phyloP scores from a whole-genome alignment of 169 alveolate species.

The Eimeria sp. region DNA sequence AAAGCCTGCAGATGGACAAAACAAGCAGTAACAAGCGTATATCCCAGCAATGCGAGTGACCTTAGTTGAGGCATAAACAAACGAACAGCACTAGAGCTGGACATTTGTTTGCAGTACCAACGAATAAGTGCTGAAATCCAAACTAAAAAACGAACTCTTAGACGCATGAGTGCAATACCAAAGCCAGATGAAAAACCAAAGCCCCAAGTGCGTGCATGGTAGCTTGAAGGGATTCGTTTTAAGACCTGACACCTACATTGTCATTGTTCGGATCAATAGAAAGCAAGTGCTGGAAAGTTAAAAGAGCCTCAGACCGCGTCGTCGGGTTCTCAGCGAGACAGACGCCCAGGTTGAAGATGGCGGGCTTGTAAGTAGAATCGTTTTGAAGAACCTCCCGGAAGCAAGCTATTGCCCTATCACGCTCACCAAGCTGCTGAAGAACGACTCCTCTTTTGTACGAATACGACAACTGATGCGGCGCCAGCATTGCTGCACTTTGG shows the following conservation, averaged over 20 bases:
- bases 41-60: neutral
- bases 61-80: neutral
- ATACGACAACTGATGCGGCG: constrained; percentile 68
- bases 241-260: neutral
- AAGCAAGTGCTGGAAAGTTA: constrained; percentile 64
- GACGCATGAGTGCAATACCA: neutral
- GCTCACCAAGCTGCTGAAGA: constrained; percentile 80
- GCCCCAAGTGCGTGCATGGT: neutral
- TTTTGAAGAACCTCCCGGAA: constrained; percentile 67
- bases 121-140: neutral
- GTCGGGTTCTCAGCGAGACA: constrained; percentile 58
- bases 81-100: neutral
- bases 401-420: constrained; percentile 73
- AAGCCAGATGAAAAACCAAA: neutral
- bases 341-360: constrained; percentile 81
- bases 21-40: neutral
- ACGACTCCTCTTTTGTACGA: constrained; percentile 78
- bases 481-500: constrained; percentile 61
- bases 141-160: neutral
- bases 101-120: neutral
- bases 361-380: constrained; percentile 77
- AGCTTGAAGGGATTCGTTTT: neutral
- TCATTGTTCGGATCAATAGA: constrained; percentile 78
- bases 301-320: constrained; percentile 78
- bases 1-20: constrained; percentile 52